Base-by-base conservation (phyloP, 345 rosid genomes). In the Brassica cretica region DNA sequence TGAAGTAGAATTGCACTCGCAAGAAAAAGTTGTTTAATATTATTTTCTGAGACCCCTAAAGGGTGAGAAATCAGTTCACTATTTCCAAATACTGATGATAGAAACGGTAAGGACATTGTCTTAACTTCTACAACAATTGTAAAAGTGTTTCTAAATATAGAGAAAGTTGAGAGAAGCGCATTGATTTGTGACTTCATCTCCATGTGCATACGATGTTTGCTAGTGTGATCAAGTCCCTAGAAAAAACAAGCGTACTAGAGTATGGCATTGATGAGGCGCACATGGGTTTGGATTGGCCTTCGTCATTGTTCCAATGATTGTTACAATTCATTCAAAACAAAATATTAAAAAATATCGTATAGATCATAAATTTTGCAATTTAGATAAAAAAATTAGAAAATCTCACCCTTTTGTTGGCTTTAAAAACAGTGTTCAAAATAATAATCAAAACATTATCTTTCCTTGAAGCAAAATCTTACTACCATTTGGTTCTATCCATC, bases 181-280 rank as follows among this genome's bases (percentile, higher is more conserved):
- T 69, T 51, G 21, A 63, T 3, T 59, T n/a, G 25, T 49, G 61
- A 49, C 32, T 15, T 27, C 41, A 68, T 49, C 25, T 6, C 41
- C 73, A 69, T 37, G 58, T 60, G 39, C 75, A 61, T 25, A 72
- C 75, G 16, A 71, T 72, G 75, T 60, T 49, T 72, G 58, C 29
- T n/a, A 59, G 25, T 24, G 35, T 35, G 53, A 14, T 58, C 51
- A 71, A 70, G 46, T 59, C 37, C 49, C 56, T 21, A 37, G 25
- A 46, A 37, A 19, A 35, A 2, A 14, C 35, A 71, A 19, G 33
- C 27, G 35, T 61, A 62, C 66, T 15, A 49, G 58, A 68, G 33
- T 1, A 3, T 69, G 29, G 35, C 15, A 66, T 71, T 24, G 66
- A 35, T 71, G 58, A 60, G 18, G n/a, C 25, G 46, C 62, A 30